Evolutionary conservation across 2,329 filamentous ascomycete genomes (phyloP).

Genomic region (Ascochyta koolunga): DNA sequence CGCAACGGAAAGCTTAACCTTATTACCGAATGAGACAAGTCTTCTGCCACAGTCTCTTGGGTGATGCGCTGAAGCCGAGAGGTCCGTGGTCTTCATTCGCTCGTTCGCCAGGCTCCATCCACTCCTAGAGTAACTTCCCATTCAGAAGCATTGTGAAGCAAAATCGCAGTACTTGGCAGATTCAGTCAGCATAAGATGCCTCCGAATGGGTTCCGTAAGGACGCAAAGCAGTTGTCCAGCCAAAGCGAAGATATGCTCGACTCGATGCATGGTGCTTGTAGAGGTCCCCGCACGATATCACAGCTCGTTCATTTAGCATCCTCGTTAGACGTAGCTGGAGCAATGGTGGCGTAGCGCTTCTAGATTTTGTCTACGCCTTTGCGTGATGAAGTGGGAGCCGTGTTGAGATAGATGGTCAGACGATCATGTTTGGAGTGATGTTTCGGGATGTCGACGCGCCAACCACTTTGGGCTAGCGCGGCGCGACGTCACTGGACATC

Average conservation of each 20-base stretch:
- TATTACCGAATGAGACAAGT: constrained; percentile 3
- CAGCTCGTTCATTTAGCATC: not conserved
- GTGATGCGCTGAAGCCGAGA: constrained; percentile 20
- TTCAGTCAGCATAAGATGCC: not conserved
- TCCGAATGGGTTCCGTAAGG: not conserved
- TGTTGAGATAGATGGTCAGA: constrained; percentile 29
- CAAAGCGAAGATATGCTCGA: not conserved
- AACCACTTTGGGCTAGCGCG: constrained; percentile 1
- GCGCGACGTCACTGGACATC: not conserved
- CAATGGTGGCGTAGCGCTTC: not conserved
- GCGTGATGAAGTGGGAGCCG: not conserved
- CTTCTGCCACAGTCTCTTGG: not conserved
- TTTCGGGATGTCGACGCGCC: constrained; percentile 22
- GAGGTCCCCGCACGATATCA: not conserved
- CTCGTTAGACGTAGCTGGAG: not conserved
- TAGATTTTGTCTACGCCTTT: not conserved
- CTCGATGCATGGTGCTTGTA: not conserved
- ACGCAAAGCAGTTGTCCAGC: not conserved
- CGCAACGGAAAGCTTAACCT: constrained; percentile 30
- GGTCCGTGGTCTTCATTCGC: constrained; percentile 10
- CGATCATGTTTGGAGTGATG: constrained; percentile 36
- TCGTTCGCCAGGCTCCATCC: constrained; percentile 6
- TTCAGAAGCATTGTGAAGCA: constrained; percentile 21
- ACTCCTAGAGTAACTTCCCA: constrained; percentile 2
- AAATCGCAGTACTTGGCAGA: constrained; percentile 3